Percentiles rank a stretch among this genome's conserved stretches.
Conservation (phyloP, 176 grass and related monocot species). For the Aegilops bicornis region DNA sequence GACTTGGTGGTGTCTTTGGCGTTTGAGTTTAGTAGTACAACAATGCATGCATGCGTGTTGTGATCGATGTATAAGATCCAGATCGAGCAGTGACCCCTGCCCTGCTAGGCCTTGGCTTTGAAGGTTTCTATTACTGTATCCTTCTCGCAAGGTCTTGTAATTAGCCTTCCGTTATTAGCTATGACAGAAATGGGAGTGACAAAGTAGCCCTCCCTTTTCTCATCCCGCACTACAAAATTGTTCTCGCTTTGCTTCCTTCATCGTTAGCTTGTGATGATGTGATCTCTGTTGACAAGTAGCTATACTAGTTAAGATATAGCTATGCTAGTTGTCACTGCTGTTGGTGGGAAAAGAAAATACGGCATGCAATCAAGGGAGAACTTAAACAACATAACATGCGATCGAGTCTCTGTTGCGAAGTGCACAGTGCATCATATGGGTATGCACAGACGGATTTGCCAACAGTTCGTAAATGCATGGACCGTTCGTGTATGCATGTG, state of each 20-base stretch:
- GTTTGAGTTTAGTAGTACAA: neutral
- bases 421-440: neutral
- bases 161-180: conserved; percentile 15
- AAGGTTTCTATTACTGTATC: conserved; percentile 30
- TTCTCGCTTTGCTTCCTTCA: no score
- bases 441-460: neutral
- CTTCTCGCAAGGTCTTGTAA: conserved; percentile 34
- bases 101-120: conserved; percentile 8
- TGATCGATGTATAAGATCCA: conserved; percentile 1
- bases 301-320: neutral
- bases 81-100: neutral
- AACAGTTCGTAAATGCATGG: neutral
- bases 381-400: neutral
- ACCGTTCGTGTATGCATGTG: neutral
- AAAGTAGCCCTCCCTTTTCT: neutral
- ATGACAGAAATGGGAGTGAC: neutral
- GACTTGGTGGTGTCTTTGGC: neutral
- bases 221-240: neutral
- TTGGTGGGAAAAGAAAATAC: conserved; percentile 7
- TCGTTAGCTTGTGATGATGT: neutral
- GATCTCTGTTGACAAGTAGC: neutral
- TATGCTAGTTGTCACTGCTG: neutral
- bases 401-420: neutral
- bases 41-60: neutral
- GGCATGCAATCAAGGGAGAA: neutral